These are phyloP conservation scores for Aquilaria yunnanensis DNA, from an alignment of 345 rosid genomes.

Conservation along the genomic window DNA sequence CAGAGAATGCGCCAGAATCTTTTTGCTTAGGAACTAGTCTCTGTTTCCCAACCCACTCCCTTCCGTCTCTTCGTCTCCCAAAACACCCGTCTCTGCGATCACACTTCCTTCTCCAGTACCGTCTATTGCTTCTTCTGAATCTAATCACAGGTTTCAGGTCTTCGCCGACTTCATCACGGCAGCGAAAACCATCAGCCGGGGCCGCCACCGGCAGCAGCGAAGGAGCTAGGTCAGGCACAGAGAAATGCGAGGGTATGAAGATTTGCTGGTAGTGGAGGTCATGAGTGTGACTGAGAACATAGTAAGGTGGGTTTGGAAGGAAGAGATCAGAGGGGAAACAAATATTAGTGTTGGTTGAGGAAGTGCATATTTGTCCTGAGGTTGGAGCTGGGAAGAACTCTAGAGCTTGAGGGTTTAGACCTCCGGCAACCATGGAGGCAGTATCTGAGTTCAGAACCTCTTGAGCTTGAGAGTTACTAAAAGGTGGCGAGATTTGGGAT, in stretches of 20 bases:
- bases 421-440: no score
- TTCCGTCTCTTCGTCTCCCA: neutral
- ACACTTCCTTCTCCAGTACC: neutral
- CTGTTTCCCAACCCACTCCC: neutral
- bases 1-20: neutral
- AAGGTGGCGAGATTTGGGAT: no score
- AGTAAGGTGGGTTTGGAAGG: neutral
- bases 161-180: neutral
- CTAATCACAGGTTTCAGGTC: neutral
- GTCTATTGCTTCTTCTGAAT: neutral
- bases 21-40: no score
- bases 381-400: conserved; percentile 7
- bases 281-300: neutral
- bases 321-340: neutral
- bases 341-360: no score
- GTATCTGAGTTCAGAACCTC: no score
- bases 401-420: conserved; percentile 5
- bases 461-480: no score
- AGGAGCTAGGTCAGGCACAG: neutral
- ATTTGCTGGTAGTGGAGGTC: neutral
- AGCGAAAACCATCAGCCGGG: no score
- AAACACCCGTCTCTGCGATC: neutral
- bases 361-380: no score
- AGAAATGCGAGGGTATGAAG: neutral
- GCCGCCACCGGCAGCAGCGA: neutral